Evolutionary conservation across 2,329 filamentous ascomycete species (phyloP).

Genomic region (Monilinia fructigena): DNA sequence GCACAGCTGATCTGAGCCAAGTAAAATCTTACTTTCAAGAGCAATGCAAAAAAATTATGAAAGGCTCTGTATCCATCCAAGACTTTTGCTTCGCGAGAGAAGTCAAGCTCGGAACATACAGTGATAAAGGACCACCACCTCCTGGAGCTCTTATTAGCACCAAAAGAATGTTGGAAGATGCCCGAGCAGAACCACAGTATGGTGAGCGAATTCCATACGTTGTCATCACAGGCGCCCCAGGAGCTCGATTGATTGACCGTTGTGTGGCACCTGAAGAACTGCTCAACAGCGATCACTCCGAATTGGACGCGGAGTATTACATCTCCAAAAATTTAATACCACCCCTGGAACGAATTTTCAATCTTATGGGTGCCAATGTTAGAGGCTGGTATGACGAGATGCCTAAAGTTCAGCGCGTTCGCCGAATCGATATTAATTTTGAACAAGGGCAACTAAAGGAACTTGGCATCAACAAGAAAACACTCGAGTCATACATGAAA

Average conservation of each 20-base stretch:
- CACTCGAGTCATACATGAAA: constrained; percentile 92
- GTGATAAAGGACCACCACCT: constrained; percentile 73
- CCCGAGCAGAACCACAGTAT: constrained; percentile 85
- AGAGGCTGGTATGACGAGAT: constrained; percentile 93
- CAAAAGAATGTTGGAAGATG: constrained; percentile 81
- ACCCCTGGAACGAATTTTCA: constrained; percentile 93
- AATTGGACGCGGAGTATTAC: constrained; percentile 94
- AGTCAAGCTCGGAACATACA: constrained; percentile 86
- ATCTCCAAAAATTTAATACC: constrained; percentile 95
- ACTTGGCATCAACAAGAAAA: constrained; percentile 51
- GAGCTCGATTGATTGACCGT: constrained; percentile 80
- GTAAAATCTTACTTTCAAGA: constrained; percentile 87
- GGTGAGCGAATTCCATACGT: constrained; percentile 95
- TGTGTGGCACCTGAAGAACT: constrained; percentile 86
- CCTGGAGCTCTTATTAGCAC: constrained; percentile 88
- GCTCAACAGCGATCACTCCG: constrained; percentile 70
- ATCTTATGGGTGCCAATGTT: constrained; percentile 89
- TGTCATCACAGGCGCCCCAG: constrained; percentile 83
- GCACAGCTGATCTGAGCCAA: constrained; percentile 81
- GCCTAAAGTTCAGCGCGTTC: constrained; percentile 81
- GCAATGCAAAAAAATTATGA: constrained; percentile 92
- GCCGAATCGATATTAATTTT: constrained; percentile 45
- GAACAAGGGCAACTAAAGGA: constrained; percentile 44
- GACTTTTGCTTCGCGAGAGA: constrained; percentile 96
- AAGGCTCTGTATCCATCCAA: constrained; percentile 80